Evolutionary conservation across 352 stramenopile species (phyloP).

Genomic region (Globisporangium spiculum): DNA sequence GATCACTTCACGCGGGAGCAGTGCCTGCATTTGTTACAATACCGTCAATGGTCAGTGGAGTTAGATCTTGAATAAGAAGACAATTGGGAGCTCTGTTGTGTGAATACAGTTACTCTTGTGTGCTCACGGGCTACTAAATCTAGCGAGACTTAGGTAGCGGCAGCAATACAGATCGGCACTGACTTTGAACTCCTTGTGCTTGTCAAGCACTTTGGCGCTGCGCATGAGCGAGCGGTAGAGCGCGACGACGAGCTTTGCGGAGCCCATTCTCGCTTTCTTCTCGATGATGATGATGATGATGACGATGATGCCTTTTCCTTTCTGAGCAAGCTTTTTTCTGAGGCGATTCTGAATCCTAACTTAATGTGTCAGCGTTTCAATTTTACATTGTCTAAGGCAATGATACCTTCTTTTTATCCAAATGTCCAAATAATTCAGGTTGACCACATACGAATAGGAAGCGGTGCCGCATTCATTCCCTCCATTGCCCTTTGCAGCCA

Average conservation of each 20-base stretch:
- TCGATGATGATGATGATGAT: neutral
- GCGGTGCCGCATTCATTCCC: neutral
- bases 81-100: neutral
- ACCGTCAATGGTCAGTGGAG: neutral
- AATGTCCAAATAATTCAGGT: neutral
- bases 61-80: neutral
- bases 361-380: neutral
- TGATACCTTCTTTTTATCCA: too few species aligned
- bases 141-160: neutral
- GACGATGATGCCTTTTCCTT: neutral
- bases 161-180: neutral
- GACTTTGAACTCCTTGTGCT: slow-evolving; percentile 60
- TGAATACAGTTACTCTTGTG: neutral
- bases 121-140: neutral
- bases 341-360: neutral
- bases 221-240: slow-evolving; percentile 71
- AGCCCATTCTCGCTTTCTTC: slow-evolving; percentile 26
- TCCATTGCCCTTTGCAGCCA: neutral
- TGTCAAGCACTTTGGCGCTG: slow-evolving; percentile 64
- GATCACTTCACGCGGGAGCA: slow-evolving; percentile 59
- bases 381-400: too few species aligned
- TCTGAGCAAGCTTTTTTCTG: neutral
- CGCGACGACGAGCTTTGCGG: slow-evolving; percentile 52
- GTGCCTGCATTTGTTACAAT: slow-evolving; percentile 27
- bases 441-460: neutral